Base-by-base conservation (phyloP, 768 basidiomycete genomes). In the Leccinum obscurum region DNA sequence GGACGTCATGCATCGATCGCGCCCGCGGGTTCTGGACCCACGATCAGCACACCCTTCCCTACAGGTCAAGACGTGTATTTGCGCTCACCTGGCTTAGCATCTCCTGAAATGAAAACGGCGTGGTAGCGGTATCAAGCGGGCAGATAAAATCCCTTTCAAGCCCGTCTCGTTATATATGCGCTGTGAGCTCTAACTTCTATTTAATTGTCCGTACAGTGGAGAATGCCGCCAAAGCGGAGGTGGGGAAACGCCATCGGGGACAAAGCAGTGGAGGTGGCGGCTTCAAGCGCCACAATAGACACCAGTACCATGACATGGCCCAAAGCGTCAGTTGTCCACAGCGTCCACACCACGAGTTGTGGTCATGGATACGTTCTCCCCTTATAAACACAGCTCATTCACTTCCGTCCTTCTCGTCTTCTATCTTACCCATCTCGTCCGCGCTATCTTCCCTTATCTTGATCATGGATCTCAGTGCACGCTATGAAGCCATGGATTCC, bases 401-500 rank as follows among this genome's bases (percentile, higher is more conserved):
- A 70, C 60, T 68, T 70, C 70, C 68, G 68, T 48, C 48, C 62
- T 68, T 73, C 70, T 60, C 62, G 57, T 62, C 70, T 69, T 70
- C 70, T 63, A 68, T 70, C 66, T 63, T 44, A 54, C 55, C 20
- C 55, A 58, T 70, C 59, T 46, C 54, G 10, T 66, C 70, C 68
- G 64, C 60, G 30, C 59, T 71, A 71, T 70, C 68, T 65, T 66
- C 70, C 48, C 61, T 70, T 68, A 72, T 72, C 72, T 54, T 62
- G 39, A 68, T 66, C 26, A 72, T 70, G 64, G 59, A 64, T 58
- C 62, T 61, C 44, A 46, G 44, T 46, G 39, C 70, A 74, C 69
- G 72, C 13, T 61, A 58, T 56, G 54, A 63, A 48, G 57, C 67
- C 66, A 74, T 74, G 72, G 70, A 75, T 54, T 65, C 67, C 26